Conservation (phyloP, 1,139 yeast species). For the Geotrichum macrosporum region DNA sequence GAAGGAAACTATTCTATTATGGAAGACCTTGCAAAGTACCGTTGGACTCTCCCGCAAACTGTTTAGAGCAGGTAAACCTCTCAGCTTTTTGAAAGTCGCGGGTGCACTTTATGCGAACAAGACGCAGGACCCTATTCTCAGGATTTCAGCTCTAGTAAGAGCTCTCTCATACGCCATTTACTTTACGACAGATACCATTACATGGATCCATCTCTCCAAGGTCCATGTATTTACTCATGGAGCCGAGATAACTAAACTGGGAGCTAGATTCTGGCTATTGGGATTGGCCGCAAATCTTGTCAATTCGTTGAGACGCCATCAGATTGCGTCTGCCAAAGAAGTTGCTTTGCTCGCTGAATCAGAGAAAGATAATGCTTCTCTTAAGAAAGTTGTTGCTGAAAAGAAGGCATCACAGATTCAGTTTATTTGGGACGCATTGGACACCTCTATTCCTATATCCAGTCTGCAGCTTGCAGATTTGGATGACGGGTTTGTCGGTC, state of each 20-base stretch:
- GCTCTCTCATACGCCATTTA: constrained; percentile 74
- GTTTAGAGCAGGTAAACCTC: constrained; percentile 78
- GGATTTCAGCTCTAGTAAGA: constrained; percentile 56
- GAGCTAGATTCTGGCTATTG: constrained; percentile 69
- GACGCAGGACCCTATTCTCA: constrained; percentile 60
- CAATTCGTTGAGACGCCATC: constrained; percentile 50
- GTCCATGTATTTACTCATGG: constrained; percentile 38
- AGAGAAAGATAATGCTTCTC: constrained; percentile 41
- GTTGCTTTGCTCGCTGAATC: constrained; percentile 36
- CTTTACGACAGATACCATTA: constrained; percentile 66
- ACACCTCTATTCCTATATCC: constrained; percentile 70
- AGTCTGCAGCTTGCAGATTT: constrained; percentile 54
- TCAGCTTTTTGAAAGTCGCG: constrained; percentile 70
- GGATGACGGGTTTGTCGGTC: constrained; percentile 78
- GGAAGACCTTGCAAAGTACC: constrained; percentile 53
- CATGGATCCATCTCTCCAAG: constrained; percentile 54
- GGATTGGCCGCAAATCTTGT: constrained; percentile 63
- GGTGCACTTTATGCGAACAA: constrained; percentile 67
- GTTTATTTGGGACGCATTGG: constrained; percentile 75
- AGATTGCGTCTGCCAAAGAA: constrained; percentile 40
- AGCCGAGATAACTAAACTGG: constrained; percentile 30
- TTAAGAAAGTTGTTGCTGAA: constrained; percentile 39
- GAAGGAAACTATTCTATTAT: constrained; percentile 47
- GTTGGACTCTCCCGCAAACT: constrained; percentile 75
- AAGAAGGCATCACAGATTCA: constrained; percentile 52